A percentile compares a stretch with the other conserved stretches of the same genome.
Conservation (phyloP, 768 basidiomycete genomes). For the Serendipita sp. region DNA sequence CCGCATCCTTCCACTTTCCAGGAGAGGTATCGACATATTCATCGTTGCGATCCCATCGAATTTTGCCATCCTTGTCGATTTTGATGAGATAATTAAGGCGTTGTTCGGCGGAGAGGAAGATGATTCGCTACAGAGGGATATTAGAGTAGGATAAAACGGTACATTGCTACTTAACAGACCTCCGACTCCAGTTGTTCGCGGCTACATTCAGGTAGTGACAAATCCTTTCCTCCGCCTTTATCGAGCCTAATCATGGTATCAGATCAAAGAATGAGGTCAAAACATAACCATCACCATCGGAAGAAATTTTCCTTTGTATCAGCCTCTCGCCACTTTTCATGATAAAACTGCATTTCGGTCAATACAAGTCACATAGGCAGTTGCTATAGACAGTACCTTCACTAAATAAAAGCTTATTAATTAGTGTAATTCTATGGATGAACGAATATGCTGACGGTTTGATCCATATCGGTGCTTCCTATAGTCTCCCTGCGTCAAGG, state of each 20-base stretch:
- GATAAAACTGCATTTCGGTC: slow-evolving; percentile 33
- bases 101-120: slow-evolving; percentile 44
- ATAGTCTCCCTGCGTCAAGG: not conserved
- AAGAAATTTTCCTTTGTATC: slow-evolving; percentile 57
- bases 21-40: slow-evolving; percentile 45
- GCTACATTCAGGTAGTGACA: slow-evolving; percentile 43
- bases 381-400: slow-evolving; percentile 22
- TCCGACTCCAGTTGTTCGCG: slow-evolving; percentile 46
- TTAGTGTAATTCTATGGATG: too few relatives aligned
- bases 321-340: slow-evolving; percentile 38
- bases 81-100: slow-evolving; percentile 48
- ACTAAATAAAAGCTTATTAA: slow-evolving; percentile 25
- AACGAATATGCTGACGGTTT: slow-evolving; percentile 26
- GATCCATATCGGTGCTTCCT: slow-evolving; percentile 51
- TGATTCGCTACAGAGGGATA: slow-evolving; percentile 25
- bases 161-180: too few relatives aligned
- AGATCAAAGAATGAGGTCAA: not conserved
- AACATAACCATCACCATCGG: slow-evolving; percentile 28
- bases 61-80: slow-evolving; percentile 34
- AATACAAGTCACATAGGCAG: not conserved
- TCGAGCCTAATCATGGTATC: slow-evolving; percentile 35
- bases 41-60: slow-evolving; percentile 43
- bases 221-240: slow-evolving; percentile 37
- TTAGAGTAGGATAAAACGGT: too few relatives aligned
- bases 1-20: slow-evolving; percentile 47